Evolutionary conservation across 2,329 filamentous ascomycete species (phyloP).

Genomic region (Leptosphaerulina australis): DNA sequence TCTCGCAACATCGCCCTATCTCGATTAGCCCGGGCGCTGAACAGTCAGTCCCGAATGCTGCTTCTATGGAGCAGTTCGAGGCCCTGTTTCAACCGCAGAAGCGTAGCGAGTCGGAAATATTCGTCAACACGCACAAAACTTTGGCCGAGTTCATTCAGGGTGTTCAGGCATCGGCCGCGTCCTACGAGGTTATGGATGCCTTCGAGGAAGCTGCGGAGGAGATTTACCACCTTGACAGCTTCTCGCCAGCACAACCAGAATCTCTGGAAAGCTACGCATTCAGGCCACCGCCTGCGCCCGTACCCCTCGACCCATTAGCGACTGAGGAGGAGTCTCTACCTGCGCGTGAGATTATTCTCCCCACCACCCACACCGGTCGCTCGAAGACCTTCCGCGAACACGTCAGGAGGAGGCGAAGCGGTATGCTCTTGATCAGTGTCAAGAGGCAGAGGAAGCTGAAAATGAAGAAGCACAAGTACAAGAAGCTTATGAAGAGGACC

Average conservation of each 20-base stretch:
- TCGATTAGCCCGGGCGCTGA: conserved; percentile 66
- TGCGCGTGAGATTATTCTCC: conserved; percentile 22
- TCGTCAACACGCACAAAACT: conserved; percentile 32
- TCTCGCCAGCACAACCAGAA: conserved; percentile 31
- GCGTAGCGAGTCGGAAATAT: conserved; percentile 13
- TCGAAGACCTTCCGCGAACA: conserved; percentile 38
- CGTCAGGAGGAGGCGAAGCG: conserved; percentile 38
- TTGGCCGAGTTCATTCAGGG: conserved; percentile 52
- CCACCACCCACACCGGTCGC: conserved; percentile 18
- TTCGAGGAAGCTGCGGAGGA: conserved; percentile 30
- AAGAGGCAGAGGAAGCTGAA: conserved; percentile 90
- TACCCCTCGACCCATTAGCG: conserved; percentile 57
- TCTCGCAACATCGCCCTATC: conserved; percentile 93
- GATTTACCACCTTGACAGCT: conserved; percentile 44
- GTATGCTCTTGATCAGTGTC: conserved; percentile 85
- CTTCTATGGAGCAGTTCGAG: conserved; percentile 77
- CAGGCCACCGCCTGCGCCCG: conserved; percentile 79
- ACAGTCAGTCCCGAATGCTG: conserved; percentile 64
- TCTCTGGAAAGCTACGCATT: conserved; percentile 61
- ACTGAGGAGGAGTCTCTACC: conserved; percentile 24
- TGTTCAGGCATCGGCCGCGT: conserved; percentile 9
- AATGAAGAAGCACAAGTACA: conserved; percentile 99
- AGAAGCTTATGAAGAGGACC: conserved; percentile 96
- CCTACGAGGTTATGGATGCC: conserved; percentile 15
- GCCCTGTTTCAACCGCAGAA: conserved; percentile 71